These are phyloP conservation scores for Backusella macrospora DNA, from an alignment of 192 early-diverging fungal genomes.

Conservation along the genomic window DNA sequence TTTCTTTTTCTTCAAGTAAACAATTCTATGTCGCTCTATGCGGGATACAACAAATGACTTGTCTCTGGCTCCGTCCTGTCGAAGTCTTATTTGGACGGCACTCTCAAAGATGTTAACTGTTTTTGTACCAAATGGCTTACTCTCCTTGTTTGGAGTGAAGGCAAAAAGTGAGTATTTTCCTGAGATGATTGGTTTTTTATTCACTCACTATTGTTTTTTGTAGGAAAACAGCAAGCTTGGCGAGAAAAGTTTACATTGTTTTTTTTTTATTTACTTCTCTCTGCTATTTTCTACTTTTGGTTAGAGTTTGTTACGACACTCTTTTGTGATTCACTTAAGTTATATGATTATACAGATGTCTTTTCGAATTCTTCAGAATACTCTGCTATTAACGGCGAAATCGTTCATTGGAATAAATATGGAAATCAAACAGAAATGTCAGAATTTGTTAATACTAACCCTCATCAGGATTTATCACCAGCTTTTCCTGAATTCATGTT, in stretches of 20 bases:
- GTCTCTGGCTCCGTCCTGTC: not conserved
- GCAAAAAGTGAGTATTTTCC: not conserved
- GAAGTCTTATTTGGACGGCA: constrained; percentile 15
- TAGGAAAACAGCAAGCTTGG: constrained; percentile 33
- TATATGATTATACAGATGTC: constrained; percentile 11
- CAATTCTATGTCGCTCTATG: not conserved
- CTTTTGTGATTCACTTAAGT: constrained; percentile 36
- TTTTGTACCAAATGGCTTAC: constrained; percentile 6
- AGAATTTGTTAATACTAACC: constrained; percentile 25
- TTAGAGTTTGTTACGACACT: constrained; percentile 35
- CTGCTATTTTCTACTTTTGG: constrained; percentile 35
- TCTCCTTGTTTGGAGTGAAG: not conserved
- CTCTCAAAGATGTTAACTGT: constrained; percentile 10
- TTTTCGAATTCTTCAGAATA: constrained; percentile 4
- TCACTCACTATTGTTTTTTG: not conserved
- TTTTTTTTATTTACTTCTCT: constrained; percentile 21
- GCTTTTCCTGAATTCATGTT: constrained; percentile 41
- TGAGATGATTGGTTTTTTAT: not conserved
- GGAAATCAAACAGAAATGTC: constrained; percentile 17
- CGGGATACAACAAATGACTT: not conserved
- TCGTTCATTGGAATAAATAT: constrained; percentile 28
- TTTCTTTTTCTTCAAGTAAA: constrained; percentile 2
- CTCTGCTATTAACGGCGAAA: constrained; percentile 34
- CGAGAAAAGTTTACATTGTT: constrained; percentile 41
- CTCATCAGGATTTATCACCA: constrained; percentile 36